Evolutionary conservation across 2,329 filamentous ascomycete genomes (phyloP).

Genomic region (Epicoccum nigrum): DNA sequence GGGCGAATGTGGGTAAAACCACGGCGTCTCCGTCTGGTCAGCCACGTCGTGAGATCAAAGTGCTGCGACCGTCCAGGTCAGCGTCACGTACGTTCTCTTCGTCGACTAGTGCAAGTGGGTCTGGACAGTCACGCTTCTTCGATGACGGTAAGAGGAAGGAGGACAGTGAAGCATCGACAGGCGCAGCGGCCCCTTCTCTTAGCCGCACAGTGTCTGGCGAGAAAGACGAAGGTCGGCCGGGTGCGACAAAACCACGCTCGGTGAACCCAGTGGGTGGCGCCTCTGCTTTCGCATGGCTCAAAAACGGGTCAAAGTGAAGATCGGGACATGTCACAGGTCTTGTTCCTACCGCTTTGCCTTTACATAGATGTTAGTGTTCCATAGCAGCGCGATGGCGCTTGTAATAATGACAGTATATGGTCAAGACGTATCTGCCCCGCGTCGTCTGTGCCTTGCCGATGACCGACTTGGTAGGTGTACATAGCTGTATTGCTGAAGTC

Average conservation of each 20-base stretch:
- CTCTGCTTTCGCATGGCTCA: conserved; percentile 94
- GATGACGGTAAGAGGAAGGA: conserved; percentile 53
- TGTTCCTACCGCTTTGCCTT: no score
- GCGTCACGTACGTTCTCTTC: conserved; percentile 56
- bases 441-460: no score
- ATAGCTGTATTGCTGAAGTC: not conserved
- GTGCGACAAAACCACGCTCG: conserved; percentile 59
- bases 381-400: not conserved
- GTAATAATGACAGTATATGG: not conserved
- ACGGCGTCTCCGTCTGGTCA: conserved; percentile 65
- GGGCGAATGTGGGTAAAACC: conserved; percentile 61
- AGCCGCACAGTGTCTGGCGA: conserved; percentile 40
- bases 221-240: conserved; percentile 44
- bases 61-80: conserved; percentile 78
- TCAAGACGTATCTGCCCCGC: not conserved
- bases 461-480: no score
- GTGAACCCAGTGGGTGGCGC: conserved; percentile 90
- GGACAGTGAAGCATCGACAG: conserved; percentile 26
- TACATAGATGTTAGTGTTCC: not conserved
- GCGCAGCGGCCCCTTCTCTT: conserved; percentile 24
- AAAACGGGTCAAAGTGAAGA: conserved; percentile 47
- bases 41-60: conserved; percentile 82
- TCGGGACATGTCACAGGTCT: conserved; percentile 15
- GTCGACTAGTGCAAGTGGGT: conserved; percentile 31
- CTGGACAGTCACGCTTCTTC: conserved; percentile 55